phyloP scores from a whole-genome alignment of 2,329 filamentous ascomycete species.

The Keithomyces neogunnii region DNA sequence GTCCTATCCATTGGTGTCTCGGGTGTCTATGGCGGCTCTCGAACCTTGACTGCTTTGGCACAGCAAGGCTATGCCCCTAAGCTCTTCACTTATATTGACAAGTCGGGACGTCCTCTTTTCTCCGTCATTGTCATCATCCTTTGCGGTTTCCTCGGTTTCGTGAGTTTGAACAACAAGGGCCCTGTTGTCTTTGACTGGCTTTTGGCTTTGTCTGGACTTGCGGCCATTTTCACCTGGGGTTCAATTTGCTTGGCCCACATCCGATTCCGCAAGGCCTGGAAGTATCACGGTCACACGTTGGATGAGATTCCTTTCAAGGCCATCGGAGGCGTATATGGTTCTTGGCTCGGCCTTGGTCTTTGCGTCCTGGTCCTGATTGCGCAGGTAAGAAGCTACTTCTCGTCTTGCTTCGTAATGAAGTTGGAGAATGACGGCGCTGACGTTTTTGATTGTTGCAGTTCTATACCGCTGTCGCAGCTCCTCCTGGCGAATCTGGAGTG shows the following conservation, averaged over 20 bases:
- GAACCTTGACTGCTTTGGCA: conserved; percentile 49
- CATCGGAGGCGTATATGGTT: conserved; percentile 52
- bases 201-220: conserved; percentile 52
- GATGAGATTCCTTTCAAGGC: conserved; percentile 59
- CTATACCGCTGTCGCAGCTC: conserved; percentile 37
- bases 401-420: no score
- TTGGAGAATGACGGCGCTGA: no score
- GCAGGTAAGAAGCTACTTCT: conserved; percentile 28
- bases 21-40: conserved; percentile 49
- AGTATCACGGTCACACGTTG: conserved; percentile 47
- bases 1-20: conserved; percentile 52
- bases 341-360: conserved; percentile 52
- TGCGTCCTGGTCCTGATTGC: conserved; percentile 48
- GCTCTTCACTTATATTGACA: conserved; percentile 49
- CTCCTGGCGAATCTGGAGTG: conserved; percentile 21
- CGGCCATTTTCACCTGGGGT: conserved; percentile 56
- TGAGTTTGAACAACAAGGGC: conserved; percentile 34
- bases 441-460: conserved; percentile 24
- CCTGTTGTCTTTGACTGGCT: conserved; percentile 52
- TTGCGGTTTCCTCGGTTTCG: conserved; percentile 37
- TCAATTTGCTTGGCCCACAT: conserved; percentile 57
- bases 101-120: conserved; percentile 44
- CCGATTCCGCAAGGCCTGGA: conserved; percentile 55
- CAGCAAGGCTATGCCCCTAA: conserved; percentile 51
- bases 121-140: conserved; percentile 38